Conservation (phyloP, 768 basidiomycete genomes). For the Russula emetica region DNA sequence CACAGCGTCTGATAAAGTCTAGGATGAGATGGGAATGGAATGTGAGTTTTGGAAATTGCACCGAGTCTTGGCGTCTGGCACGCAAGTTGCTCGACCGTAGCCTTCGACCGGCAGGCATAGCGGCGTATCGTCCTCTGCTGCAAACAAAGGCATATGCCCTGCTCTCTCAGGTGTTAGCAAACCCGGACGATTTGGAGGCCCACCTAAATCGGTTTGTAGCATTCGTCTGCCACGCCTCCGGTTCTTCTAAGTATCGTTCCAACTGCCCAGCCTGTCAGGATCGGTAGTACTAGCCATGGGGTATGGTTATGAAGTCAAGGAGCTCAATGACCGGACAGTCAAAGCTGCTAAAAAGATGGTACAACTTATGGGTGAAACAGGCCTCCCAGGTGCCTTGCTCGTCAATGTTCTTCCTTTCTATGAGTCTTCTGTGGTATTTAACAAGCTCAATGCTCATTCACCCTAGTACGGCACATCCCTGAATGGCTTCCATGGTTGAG, state of each 20-base stretch:
- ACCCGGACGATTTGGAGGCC: background rate
- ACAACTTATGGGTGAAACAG: background rate
- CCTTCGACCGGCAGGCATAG: background rate
- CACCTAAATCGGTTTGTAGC: constrained; percentile 1
- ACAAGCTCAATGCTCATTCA: background rate
- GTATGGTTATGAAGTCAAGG: constrained; percentile 14
- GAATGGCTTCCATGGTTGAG: constrained; percentile 16
- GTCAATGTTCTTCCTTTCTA: constrained; percentile 5
- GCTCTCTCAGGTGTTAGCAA: background rate
- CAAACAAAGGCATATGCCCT: background rate
- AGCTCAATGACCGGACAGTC: constrained; percentile 1
- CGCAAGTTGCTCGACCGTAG: constrained; percentile 7
- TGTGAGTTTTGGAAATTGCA: background rate
- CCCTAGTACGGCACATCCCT: constrained; percentile 8
- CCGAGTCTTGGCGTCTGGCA: background rate
- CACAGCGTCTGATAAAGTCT: background rate
- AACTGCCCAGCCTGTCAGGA: constrained; percentile 2
- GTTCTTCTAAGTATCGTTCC: background rate
- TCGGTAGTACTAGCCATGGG: background rate
- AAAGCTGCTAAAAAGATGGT: background rate
- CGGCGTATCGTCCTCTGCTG: background rate
- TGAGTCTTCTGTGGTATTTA: background rate
- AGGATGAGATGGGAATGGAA: constrained; percentile 2
- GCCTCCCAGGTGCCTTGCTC: background rate
- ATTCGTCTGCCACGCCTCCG: too few species aligned